Base-by-base conservation (phyloP, 148 eudicot genomes). In the Beta vulgaris region DNA sequence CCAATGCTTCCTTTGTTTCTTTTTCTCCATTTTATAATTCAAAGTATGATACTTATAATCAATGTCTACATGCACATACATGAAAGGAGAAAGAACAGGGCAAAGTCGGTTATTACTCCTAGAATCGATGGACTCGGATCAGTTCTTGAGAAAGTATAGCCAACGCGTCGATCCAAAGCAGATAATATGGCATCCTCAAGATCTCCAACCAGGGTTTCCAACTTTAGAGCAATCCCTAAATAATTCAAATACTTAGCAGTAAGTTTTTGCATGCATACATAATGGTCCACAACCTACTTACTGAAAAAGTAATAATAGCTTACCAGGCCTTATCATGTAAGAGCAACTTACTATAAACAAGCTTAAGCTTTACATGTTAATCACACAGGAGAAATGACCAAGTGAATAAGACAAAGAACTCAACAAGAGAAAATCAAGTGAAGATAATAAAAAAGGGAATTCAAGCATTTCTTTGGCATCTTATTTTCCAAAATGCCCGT, bases 181-280 rank as follows among this genome's bases (percentile, higher is more conserved):
- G 70, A 81, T 36, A 83, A 71, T 23, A 76, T 82, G 26, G 78
- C 82, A 62, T 86, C 89, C 78, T 86, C 89, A 28, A 86, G 85
- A 79, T 86, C 86, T 74, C 89, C 89, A 77, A 86, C 83, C 57
- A 84, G 72, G 32, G 83, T 83, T 79, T 86, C 89, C 77, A 86
- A 59, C 83, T 81, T 79, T 49, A 86, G 46, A 35, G 84, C 84
- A 68, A 37, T 67, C 75, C 75, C 89, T 84, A 81, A 68, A 74
- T 61, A 9, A 76, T 76, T 70, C 4, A 11, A 10, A 48, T 21
- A 54, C 15, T 42, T 26, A 44, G 18, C 44, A 28, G 58, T 28
- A 82, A 37, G 35, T 54, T 51, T 68, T 42, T 43, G 42, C 61
- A 23, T 15, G 44, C 57, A 31, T 21, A 51, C 61, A 60, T 35